These are phyloP conservation scores for Dujonia santamariae DNA, from an alignment of 1,139 yeast genomes.

Conservation along the genomic window DNA sequence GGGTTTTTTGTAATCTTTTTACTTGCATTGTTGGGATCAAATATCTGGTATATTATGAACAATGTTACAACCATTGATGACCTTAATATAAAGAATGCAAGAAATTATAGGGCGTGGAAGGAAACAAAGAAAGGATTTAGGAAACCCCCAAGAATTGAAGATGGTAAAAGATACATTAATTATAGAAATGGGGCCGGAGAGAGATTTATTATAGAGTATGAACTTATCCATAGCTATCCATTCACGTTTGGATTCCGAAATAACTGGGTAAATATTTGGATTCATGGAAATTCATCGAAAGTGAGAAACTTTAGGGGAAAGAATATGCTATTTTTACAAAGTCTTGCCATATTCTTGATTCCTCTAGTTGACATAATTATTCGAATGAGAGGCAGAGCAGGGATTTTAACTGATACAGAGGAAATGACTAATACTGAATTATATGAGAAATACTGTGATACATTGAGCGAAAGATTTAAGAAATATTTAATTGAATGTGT, in stretches of 20 bases:
- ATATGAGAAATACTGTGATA: conserved; percentile 12
- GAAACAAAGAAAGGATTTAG: conserved; percentile 5
- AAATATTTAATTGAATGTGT: too few species aligned
- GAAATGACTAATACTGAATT: not conserved
- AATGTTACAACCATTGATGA: conserved; percentile 50
- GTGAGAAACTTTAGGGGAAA: conserved; percentile 2
- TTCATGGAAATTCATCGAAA: conserved; percentile 22
- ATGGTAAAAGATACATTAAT: conserved; percentile 32
- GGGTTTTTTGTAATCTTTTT: conserved; percentile 44
- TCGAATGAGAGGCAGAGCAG: not conserved
- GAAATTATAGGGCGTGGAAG: conserved; percentile 21
- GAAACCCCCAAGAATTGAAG: conserved; percentile 26
- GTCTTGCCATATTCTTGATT: conserved; percentile 20
- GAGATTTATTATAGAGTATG: not conserved
- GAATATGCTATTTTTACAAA: conserved; percentile 11
- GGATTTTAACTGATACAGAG: not conserved
- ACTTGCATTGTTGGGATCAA: conserved; percentile 30
- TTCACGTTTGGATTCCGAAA: conserved; percentile 28
- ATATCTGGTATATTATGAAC: conserved; percentile 32
- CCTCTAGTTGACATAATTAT: conserved; percentile 27
- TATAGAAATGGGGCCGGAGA: conserved; percentile 15
- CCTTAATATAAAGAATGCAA: conserved; percentile 23
- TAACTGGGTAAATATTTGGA: conserved; percentile 35
- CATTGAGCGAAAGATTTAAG: conserved; percentile 19
- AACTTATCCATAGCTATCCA: conserved; percentile 10